Base-by-base conservation (phyloP, 164 flowering plant genomes). In the Macadamia tetraphylla region DNA sequence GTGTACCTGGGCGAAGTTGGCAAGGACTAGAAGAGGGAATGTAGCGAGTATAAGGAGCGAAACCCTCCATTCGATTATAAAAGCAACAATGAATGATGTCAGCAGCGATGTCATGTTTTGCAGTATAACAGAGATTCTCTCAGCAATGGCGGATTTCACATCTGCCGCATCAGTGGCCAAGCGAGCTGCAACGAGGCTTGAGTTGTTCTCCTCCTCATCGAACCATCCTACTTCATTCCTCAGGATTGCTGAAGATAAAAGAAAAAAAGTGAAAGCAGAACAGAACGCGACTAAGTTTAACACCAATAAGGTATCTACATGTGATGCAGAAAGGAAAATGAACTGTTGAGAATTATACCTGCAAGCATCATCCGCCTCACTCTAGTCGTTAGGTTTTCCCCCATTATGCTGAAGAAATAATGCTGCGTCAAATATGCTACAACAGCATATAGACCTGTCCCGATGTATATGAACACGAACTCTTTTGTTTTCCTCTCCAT, bases 201-300 rank as follows among this genome's bases (percentile, higher is more conserved):
- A 92, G 76, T 95, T 92, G 79, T 95, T 86, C 78, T 88, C 98
- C 48, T 95, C 99, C 69, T 92, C 93, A 53, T 95, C 99, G 68
- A 88, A 92, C 98, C 99, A 92, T 65, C 94, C 99, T 17, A 92
- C 97, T 83, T 92, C 99, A 78, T 92, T 95, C 86, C 94, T 87
- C 58, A 95, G 64, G 42, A 95, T 88, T 30, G 94, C 97, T 95
- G 91, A 53, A 17, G 56, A 23, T 1, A 67, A 3, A 7, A 58
- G n/a, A 15, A 67, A 6, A 9, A 57, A 51, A 14, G 13, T 53
- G 15, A n/a, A 53, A 53, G 5, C 13, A 53, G 57, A 13, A 14
- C 2, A 53, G 15, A 53, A 46, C 9, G 9, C 3, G 51, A 46
- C 51, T 3, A 46, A 4, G 1, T 46, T 46, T 11, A 46, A 3